Evolutionary conservation across 2,329 filamentous ascomycete genomes (phyloP).

Genomic region (Pseudocercospora ulei): DNA sequence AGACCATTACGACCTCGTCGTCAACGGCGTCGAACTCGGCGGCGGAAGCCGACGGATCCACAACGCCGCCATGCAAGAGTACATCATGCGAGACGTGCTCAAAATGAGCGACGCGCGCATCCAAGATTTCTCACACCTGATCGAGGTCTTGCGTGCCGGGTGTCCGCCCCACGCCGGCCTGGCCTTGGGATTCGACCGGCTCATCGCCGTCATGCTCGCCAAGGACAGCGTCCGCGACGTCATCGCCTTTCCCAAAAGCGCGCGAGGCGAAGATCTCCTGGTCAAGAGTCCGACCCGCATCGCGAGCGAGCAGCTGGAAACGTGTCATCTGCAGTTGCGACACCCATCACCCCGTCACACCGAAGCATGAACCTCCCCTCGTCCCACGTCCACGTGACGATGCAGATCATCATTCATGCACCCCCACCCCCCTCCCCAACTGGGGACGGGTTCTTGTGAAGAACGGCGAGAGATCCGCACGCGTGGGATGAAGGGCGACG

Average conservation of each 20-base stretch:
- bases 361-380: slow-evolving; percentile 95
- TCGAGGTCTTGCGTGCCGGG: slow-evolving; percentile 70
- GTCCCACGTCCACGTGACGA: too few relatives aligned
- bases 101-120: slow-evolving; percentile 63
- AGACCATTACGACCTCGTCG: slow-evolving; percentile 90
- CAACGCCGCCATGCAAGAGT: slow-evolving; percentile 68
- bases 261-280: slow-evolving; percentile 75
- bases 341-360: too few relatives aligned
- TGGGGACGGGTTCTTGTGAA: too few relatives aligned
- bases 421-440: too few relatives aligned
- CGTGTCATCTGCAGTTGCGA: slow-evolving; percentile 47
- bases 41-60: slow-evolving; percentile 92
- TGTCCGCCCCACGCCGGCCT: slow-evolving; percentile 94
- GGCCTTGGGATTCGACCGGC: slow-evolving; percentile 80
- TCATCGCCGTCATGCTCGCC: slow-evolving; percentile 70
- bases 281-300: slow-evolving; percentile 66
- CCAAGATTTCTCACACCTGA: slow-evolving; percentile 72
- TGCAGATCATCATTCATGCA: too few relatives aligned
- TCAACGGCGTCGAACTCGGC: slow-evolving; percentile 90
- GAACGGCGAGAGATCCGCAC: too few relatives aligned
- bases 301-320: slow-evolving; percentile 50
- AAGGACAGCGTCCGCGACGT: slow-evolving; percentile 76
- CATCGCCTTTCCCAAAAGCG: slow-evolving; percentile 92
- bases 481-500: too few relatives aligned
- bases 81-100: slow-evolving; percentile 72